A percentile compares a stretch with the other conserved stretches of the same genome.
Conservation (phyloP, 441 rosid genomes). For the Syzygium malaccense region DNA sequence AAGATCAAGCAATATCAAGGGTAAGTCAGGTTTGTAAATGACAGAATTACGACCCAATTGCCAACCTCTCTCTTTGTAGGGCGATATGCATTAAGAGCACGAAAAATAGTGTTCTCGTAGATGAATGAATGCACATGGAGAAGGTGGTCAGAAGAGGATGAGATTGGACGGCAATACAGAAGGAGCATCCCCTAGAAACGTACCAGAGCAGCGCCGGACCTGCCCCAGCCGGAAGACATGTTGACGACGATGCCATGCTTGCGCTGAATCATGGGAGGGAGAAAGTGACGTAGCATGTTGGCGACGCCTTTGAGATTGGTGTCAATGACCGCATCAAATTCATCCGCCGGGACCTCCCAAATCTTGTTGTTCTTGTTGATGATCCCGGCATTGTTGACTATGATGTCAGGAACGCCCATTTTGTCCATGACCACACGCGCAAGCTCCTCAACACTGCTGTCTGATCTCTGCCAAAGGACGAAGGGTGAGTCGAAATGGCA, state of each 20-base stretch:
- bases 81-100: background rate
- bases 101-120: background rate
- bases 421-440: conserved; percentile 68
- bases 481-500: background rate
- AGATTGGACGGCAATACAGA: background rate
- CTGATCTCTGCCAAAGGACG: conserved; percentile 37
- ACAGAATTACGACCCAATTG: background rate
- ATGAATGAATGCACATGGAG: background rate
- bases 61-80: background rate
- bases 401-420: conserved; percentile 80
- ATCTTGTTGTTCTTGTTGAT: conserved; percentile 85
- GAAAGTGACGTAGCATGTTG: conserved; percentile 83
- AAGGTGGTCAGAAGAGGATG: background rate
- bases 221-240: conserved; percentile 97
- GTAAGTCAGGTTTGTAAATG: background rate
- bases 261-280: conserved; percentile 75
- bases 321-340: conserved; percentile 82
- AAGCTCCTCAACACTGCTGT: conserved; percentile 67
- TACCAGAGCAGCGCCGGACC: conserved; percentile 98
- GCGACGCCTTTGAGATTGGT: conserved; percentile 85
- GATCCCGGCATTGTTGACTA: conserved; percentile 93
- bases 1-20: background rate
- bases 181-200: conserved; percentile 1
- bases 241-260: conserved; percentile 84
- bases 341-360: conserved; percentile 93